Evolutionary conservation across 805 yeast genomes (phyloP), one percentile per base, ranked within the genome.

Genomic region (Zygotorulaspora danielsina): DNA sequence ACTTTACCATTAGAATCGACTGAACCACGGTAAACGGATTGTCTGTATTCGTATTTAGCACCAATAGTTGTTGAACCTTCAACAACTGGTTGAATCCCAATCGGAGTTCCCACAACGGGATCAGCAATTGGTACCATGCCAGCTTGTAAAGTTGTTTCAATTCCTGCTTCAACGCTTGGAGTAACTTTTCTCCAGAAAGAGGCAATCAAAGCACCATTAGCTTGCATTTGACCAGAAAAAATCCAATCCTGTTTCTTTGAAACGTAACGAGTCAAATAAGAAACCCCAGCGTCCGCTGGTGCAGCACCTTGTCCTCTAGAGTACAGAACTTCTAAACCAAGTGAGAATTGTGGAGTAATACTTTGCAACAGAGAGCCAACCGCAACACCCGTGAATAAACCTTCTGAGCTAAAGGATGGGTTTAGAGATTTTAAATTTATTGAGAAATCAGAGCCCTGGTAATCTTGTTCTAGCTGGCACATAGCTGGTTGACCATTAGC

Each of bases 31-130:
- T 88, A 88, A 39, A 87, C 81, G 42, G 94, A 82, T 69, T 87
- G 94, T 72, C 97, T 87, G 76, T 87, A 93, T 72, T 93, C 97
- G 69, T 90, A 90, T 71, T 90, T 93, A 57, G 96, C 95, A 69
- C 97, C 98, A 42, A 90, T 63, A 45, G 96, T 84, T 54, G 98
- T 89, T 57, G 77, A 75, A 60, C 95, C 97, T 61, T 90, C 96
- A 44, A 89, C 73, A 31, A 82, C 79, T 22, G 95, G 85, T 63
- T 85, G 87, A 54, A 80, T 77, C 45, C 90, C 89, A 49, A 84
- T 78, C 59, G 90, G 84, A 38, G 79, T 74, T 55, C 87, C 86
- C 73, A 81, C 73, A 65, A 84, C 72, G 34, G 82, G 78, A 63
- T 81, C 84, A 39, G 79, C 76, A 51, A 82, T 76, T 62, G 88